Evolutionary conservation across 2,329 filamentous ascomycete genomes (phyloP), one percentile per base, ranked within the genome.

Genomic region (Arachnomyces sp.): DNA sequence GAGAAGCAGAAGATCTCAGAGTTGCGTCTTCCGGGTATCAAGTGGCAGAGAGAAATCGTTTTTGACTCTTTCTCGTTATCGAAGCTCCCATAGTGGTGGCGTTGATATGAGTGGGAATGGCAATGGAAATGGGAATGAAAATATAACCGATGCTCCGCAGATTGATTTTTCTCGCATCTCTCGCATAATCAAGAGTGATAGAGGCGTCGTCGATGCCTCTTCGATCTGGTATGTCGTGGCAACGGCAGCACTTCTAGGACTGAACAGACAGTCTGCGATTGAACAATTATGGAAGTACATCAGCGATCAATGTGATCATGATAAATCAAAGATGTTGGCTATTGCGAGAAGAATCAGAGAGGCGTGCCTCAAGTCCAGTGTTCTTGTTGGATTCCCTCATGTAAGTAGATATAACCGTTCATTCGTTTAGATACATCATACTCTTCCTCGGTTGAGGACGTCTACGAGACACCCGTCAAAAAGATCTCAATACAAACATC

Each of bases 91-190:
- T n/a, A 25, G 9, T 25, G 9, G 9, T 25, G 21, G 9, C 9
- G 9, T 25, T 9, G 21, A 25, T 5, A 5, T 9, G 9, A 25
- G 9, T 25, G 21, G 21, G 9, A 25, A 25, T 9, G 21, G 21
- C 21, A 25, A 25, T 25, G 43, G 64, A 64, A 34, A 60, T 60
- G 1, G 62, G n/a, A n/a, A n/a, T n/a, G n/a, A n/a, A 25, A 9
- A 25, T 25, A 5, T 25, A 25, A 25, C 9, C 21, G 21, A 25
- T 5, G 21, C 11, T 15, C 28, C 7, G 14, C 36, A 38, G 14
- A 29, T 48, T 12, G 36, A 48, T 33, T 48, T 46, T 29, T 39
- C 37, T 13, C 9, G n/a, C 28, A 14, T 48, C 5, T 34, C 42
- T 21, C 16, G 38, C 9, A 4, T 45, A 9, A 42, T 47, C 21